Conservation (phyloP, 2,329 filamentous ascomycete species). For the Botrytis galanthina region DNA sequence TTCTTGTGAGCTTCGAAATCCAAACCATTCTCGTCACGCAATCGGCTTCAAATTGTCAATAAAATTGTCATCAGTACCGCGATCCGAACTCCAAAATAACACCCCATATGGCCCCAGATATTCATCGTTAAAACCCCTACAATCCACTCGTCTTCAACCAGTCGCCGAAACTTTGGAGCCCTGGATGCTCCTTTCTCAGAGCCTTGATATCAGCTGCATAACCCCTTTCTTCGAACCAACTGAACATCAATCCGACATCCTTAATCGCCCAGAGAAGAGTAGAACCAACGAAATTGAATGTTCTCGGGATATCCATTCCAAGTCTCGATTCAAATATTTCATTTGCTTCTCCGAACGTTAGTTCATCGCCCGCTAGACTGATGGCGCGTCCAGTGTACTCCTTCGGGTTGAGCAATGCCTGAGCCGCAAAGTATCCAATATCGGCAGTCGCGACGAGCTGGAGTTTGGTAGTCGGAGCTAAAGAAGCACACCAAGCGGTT, state of each 20-base stretch:
- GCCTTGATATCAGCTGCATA: slow-evolving; percentile 40
- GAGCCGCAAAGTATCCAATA: slow-evolving; percentile 47
- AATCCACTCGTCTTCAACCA: slow-evolving; percentile 44
- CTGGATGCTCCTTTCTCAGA: slow-evolving; percentile 44
- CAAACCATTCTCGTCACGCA: neutral
- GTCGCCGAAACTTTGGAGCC: slow-evolving; percentile 44
- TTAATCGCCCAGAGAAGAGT: slow-evolving; percentile 30
- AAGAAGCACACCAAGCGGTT: slow-evolving; percentile 37
- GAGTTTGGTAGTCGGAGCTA: slow-evolving; percentile 38
- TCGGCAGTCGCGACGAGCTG: slow-evolving; percentile 46
- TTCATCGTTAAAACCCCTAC: neutral
- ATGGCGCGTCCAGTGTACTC: slow-evolving; percentile 42
- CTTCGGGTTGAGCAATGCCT: slow-evolving; percentile 43
- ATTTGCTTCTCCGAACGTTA: slow-evolving; percentile 41
- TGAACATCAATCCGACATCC: slow-evolving; percentile 36
- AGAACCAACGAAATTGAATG: slow-evolving; percentile 32
- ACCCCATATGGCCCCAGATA: neutral
- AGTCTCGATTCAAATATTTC: slow-evolving; percentile 36
- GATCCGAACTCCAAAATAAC: neutral
- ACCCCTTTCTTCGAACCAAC: slow-evolving; percentile 34
- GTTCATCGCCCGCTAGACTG: slow-evolving; percentile 47
- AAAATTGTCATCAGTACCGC: neutral
- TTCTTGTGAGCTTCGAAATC: neutral
- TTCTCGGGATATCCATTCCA: slow-evolving; percentile 34
- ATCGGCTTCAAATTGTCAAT: neutral